Conservation (phyloP, 2,329 filamentous ascomycete species). For the Teratosphaeria viscida region DNA sequence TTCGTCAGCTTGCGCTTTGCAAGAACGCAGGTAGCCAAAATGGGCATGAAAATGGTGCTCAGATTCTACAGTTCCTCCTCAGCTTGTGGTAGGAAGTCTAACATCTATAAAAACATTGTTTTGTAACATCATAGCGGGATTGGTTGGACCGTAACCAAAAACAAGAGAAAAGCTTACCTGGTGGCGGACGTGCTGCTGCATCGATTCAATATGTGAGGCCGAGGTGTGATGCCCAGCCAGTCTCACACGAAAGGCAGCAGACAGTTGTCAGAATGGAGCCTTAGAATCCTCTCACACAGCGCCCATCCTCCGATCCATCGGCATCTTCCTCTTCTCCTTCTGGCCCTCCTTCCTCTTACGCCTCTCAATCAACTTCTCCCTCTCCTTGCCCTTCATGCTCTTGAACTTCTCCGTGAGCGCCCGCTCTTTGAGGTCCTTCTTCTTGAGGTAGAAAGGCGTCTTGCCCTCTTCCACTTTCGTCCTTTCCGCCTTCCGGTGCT, state of each 20-base stretch:
- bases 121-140: background rate
- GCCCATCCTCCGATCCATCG: slow-evolving; percentile 27
- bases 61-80: background rate
- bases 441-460: slow-evolving; percentile 87
- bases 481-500: slow-evolving; percentile 75
- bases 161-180: background rate
- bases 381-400: slow-evolving; percentile 73
- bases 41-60: background rate
- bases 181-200: background rate
- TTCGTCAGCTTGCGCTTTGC: background rate
- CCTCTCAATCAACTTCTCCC: slow-evolving; percentile 74
- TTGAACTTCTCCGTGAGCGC: slow-evolving; percentile 69
- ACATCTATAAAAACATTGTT: background rate
- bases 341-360: slow-evolving; percentile 79
- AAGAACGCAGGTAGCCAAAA: background rate
- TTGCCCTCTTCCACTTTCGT: slow-evolving; percentile 79
- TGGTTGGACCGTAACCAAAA: background rate
- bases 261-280: background rate
- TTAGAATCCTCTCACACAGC: slow-evolving; percentile 3
- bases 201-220: background rate
- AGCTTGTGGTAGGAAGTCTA: background rate
- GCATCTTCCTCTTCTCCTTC: slow-evolving; percentile 64
- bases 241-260: too few relatives aligned
- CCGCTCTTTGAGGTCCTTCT: slow-evolving; percentile 77
- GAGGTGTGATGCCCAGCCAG: too few relatives aligned